phyloP scores from a whole-genome alignment of 495 filamentous ascomycete species.

The Daldinia decipiens region DNA sequence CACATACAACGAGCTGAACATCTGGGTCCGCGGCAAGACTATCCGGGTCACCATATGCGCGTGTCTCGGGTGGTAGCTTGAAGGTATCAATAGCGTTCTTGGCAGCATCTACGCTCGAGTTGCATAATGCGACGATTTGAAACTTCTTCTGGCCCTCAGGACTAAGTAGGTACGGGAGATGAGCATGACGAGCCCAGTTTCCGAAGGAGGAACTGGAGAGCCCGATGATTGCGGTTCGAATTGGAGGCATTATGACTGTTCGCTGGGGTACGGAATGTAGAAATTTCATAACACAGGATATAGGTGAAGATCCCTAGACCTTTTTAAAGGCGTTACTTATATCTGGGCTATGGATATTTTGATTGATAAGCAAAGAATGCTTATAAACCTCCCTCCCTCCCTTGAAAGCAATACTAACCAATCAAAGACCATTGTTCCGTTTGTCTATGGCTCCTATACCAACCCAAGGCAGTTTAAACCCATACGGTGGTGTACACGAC shows the following conservation, averaged over 20 bases:
- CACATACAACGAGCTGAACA: background rate
- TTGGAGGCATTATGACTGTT: background rate
- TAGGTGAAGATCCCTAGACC: background rate
- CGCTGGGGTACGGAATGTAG: background rate
- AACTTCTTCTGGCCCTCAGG: background rate
- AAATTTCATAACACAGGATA: background rate
- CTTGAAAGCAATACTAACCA: background rate
- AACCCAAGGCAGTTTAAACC: background rate
- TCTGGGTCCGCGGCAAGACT: slow-evolving; percentile 1
- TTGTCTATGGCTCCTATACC: background rate
- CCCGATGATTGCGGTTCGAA: background rate
- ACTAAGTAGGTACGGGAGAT: background rate
- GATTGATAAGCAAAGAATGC: background rate
- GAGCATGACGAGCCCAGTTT: background rate
- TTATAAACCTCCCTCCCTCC: background rate
- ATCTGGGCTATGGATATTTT: background rate
- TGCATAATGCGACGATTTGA: background rate
- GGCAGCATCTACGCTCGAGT: background rate
- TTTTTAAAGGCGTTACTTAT: background rate
- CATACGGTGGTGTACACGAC: background rate
- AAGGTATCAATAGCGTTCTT: background rate
- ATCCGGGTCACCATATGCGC: background rate
- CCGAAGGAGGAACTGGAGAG: background rate
- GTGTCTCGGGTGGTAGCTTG: background rate
- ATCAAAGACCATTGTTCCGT: background rate